Evolutionary conservation across 768 basidiomycete species (phyloP), one percentile per base, ranked within the genome.

Genomic region (Boletus tomentosulus): DNA sequence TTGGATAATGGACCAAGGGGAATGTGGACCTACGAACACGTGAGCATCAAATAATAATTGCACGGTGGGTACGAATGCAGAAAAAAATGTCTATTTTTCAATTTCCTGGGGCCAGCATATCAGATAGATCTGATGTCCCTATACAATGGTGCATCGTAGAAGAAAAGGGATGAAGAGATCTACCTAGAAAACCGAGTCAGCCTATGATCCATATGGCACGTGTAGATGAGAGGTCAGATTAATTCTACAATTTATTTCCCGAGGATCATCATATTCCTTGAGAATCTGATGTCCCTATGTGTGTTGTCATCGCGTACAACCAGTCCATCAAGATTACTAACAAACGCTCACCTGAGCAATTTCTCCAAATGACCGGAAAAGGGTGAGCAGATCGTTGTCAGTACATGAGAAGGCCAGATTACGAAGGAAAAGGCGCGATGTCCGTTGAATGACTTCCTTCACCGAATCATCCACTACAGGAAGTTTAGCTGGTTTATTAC

Each of bases 351-450:
- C 92, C 86, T 94, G 88, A 39, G 78, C 78, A 33, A 97, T 66
- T 43, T 81, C 75, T 9, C 95, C 95, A 65, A 81, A 91, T 0
- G 79, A 74, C 4, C 70, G 66, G 67, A 94, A 93, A 2, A 85
- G 75, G 12, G 78, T 76, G 3, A 68, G 63, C 1, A 98, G 71
- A 47, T 97, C 93, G 2, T 75, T 69, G 16, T 87, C 80, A 7
- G 87, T 86, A 53, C 89, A 91, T 0, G 86, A 81, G 63, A 93
- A 98, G 0, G 93, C 78, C n/a, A 99, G 71, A 65, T 98, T 99
- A n/a, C 97, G 91, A 6, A 99, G 73, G 65, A 98, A 98, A 2
- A 98, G 74, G 4, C 95, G 82, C 1, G 83, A 79, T 0, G 93
- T 95, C 53, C 80, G 78, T 5, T 86, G 71, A 49, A 96, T 87